phyloP scores from a whole-genome alignment of 441 rosid genomes.

The Adansonia gregorii region DNA sequence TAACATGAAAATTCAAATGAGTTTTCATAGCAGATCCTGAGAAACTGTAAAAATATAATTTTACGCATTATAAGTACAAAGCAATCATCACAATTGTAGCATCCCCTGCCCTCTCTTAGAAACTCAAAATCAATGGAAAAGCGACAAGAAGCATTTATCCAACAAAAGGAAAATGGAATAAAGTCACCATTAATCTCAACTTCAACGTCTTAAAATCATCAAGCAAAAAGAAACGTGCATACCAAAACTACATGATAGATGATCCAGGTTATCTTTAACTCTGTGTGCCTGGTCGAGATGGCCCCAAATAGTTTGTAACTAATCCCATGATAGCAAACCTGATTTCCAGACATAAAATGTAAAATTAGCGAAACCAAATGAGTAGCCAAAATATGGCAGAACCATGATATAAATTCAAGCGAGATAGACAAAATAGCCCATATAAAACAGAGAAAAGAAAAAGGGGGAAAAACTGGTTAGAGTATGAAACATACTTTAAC shows the following conservation, averaged over 20 bases:
- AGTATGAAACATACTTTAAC: background rate
- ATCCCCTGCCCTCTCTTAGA: background rate
- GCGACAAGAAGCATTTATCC: background rate
- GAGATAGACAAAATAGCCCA: conserved; percentile 3
- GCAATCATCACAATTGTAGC: background rate
- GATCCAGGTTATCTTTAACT: conserved; percentile 38
- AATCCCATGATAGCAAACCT: conserved; percentile 98
- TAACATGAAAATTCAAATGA: background rate
- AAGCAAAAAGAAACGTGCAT: background rate
- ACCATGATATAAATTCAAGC: background rate
- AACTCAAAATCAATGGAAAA: background rate
- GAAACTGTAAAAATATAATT: background rate
- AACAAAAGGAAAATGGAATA: background rate
- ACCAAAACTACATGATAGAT: background rate
- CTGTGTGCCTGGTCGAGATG: conserved; percentile 63
- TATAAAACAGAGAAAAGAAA: background rate
- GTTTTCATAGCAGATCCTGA: background rate
- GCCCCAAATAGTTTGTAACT: conserved; percentile 89
- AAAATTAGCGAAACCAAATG: background rate
- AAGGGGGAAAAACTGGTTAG: background rate
- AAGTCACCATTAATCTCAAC: background rate
- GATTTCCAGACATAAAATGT: conserved; percentile 27
- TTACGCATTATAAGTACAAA: background rate
- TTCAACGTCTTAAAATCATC: background rate
- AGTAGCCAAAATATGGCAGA: background rate